Evolutionary conservation across 176 grass and related monocot species (phyloP).

Genomic region (Calamus simplicifolius): DNA sequence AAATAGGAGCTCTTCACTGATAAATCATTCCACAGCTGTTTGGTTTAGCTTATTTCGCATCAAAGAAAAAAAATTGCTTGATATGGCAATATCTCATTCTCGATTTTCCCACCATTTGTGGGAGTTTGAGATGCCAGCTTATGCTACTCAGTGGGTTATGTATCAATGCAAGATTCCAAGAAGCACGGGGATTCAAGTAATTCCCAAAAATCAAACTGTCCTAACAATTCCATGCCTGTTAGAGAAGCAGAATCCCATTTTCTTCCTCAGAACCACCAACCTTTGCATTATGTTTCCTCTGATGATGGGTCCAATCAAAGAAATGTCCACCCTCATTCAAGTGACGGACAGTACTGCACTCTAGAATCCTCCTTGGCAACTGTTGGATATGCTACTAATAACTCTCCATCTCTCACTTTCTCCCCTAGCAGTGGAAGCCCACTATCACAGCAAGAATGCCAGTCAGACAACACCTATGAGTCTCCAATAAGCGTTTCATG

Average conservation of each 20-base stretch:
- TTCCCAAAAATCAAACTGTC: not conserved
- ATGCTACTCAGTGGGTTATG: not conserved
- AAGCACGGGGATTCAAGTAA: not conserved
- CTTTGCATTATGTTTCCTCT: constrained; percentile 22
- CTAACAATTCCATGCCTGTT: not conserved
- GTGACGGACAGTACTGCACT: constrained; percentile 36
- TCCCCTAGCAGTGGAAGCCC: constrained; percentile 38
- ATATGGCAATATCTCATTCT: no score
- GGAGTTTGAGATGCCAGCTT: no score
- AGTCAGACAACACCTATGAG: constrained; percentile 50
- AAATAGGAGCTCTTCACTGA: no score
- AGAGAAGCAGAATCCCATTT: constrained; percentile 7
- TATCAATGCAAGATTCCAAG: constrained; percentile 10
- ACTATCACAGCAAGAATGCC: constrained; percentile 51
- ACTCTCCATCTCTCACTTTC: constrained; percentile 49
- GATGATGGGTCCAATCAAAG: constrained; percentile 23
- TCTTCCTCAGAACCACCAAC: constrained; percentile 7
- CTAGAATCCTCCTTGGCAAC: constrained; percentile 55
- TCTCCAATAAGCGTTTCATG: constrained; percentile 66
- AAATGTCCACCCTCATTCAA: constrained; percentile 9
- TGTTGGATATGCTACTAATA: constrained; percentile 40
- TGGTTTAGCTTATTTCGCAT: no score
- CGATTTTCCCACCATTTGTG: no score
- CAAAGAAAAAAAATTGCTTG: no score
- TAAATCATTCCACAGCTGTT: no score